Evolutionary conservation across 805 yeast genomes (phyloP).

Genomic region (Candida odintsovae): DNA sequence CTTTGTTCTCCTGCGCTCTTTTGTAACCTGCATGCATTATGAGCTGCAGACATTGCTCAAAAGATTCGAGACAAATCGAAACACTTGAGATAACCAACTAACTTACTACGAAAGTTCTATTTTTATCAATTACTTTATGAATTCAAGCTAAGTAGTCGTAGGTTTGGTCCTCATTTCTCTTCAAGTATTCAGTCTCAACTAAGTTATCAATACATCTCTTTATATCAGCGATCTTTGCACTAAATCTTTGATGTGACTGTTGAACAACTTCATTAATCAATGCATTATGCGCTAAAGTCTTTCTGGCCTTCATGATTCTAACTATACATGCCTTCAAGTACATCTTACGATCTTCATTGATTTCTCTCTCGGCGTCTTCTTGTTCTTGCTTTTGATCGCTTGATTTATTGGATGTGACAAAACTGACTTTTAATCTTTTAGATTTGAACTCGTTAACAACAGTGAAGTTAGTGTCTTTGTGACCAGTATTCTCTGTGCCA

Average conservation of each 20-base stretch:
- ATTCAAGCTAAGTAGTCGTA: constrained; percentile 74
- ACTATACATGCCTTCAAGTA: constrained; percentile 91
- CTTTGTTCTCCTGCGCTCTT: no score
- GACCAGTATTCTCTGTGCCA: constrained; percentile 45
- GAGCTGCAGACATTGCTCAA: no score
- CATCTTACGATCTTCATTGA: constrained; percentile 80
- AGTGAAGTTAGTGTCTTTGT: constrained; percentile 56
- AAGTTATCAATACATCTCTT: constrained; percentile 80
- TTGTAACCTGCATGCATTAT: no score
- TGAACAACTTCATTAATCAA: constrained; percentile 84
- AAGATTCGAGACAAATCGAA: no score
- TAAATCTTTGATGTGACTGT: constrained; percentile 75
- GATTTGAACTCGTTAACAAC: constrained; percentile 80
- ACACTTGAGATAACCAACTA: no score
- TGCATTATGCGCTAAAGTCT: constrained; percentile 68
- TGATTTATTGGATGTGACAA: constrained; percentile 51
- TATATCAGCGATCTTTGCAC: constrained; percentile 79
- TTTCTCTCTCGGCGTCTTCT: constrained; percentile 71
- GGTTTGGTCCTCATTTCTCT: constrained; percentile 64
- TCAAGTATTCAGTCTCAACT: constrained; percentile 80
- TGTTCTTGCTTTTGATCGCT: constrained; percentile 60
- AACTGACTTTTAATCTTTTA: constrained; percentile 77
- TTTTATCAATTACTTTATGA: neutral
- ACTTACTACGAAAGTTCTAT: no score
- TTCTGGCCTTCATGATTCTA: constrained; percentile 93